These are phyloP conservation scores for Xylariaceae sp. DNA, from an alignment of 2,329 filamentous ascomycete species.

Conservation along the genomic window DNA sequence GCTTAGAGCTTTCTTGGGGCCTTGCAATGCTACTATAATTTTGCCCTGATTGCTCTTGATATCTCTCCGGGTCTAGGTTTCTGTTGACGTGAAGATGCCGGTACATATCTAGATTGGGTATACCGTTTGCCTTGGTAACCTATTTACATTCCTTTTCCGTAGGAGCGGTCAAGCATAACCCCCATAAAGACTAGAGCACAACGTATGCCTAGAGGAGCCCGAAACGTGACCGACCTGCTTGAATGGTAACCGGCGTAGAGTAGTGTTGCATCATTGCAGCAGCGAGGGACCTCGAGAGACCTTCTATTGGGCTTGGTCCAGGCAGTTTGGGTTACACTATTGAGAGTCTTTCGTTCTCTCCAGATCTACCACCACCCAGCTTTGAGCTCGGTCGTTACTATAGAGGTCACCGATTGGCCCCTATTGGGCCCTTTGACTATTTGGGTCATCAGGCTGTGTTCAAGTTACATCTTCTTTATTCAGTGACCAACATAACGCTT, in stretches of 20 bases:
- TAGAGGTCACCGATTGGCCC: neutral
- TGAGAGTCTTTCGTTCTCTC: neutral
- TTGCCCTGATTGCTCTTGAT: too few relatives aligned
- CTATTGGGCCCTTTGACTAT: neutral
- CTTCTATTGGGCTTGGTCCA: neutral
- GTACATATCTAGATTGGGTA: neutral
- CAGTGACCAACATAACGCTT: neutral
- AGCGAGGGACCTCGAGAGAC: neutral
- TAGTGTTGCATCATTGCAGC: neutral
- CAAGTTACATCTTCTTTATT: too few relatives aligned
- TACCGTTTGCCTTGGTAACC: neutral
- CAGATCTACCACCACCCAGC: neutral
- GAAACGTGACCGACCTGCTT: neutral
- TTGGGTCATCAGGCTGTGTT: too few relatives aligned
- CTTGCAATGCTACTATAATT: too few relatives aligned
- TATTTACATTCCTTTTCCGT: neutral
- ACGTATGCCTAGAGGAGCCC: neutral
- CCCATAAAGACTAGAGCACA: neutral
- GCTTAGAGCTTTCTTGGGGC: too few relatives aligned
- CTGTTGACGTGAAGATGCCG: neutral
- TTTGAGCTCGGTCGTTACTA: neutral
- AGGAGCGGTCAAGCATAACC: neutral
- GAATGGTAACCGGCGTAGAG: neutral
- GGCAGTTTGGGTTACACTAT: constrained; percentile 3
- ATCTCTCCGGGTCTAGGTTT: too few relatives aligned